These are phyloP conservation scores for Arthroderma sp. DNA, from an alignment of 2,329 filamentous ascomycete genomes.

Conservation along the genomic window DNA sequence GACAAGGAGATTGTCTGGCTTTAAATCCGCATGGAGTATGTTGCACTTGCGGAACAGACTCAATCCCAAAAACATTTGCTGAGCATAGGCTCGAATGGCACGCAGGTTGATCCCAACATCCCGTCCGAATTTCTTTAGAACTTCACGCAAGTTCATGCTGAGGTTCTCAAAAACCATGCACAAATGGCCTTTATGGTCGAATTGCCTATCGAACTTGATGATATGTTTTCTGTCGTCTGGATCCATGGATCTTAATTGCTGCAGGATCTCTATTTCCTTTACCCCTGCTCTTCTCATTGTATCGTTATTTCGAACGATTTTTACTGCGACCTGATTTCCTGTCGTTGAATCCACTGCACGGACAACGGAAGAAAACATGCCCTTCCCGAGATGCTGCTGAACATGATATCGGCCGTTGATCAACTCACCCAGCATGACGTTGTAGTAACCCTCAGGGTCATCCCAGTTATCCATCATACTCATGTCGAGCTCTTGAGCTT, in stretches of 20 bases:
- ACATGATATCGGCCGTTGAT: slow-evolving; percentile 83
- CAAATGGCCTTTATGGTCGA: slow-evolving; percentile 88
- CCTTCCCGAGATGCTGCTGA: slow-evolving; percentile 73
- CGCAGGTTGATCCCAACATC: slow-evolving; percentile 83
- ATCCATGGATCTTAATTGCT: slow-evolving; percentile 75
- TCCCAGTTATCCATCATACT: slow-evolving; percentile 86
- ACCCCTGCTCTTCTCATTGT: slow-evolving; percentile 79
- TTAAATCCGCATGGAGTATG: slow-evolving; percentile 89
- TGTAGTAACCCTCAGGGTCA: slow-evolving; percentile 92
- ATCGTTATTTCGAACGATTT: slow-evolving; percentile 95
- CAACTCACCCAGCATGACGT: slow-evolving; percentile 80
- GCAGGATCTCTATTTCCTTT: slow-evolving; percentile 86
- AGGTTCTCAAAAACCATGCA: slow-evolving; percentile 97
- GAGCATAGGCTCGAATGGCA: slow-evolving; percentile 77
- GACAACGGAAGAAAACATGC: slow-evolving; percentile 95
- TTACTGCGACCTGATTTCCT: slow-evolving; percentile 76
- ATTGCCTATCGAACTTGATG: slow-evolving; percentile 72
- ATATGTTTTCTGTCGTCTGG: slow-evolving; percentile 83
- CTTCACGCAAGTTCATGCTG: slow-evolving; percentile 79
- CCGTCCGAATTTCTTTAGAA: slow-evolving; percentile 89
- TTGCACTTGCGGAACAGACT: slow-evolving; percentile 81
- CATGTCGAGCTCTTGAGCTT: slow-evolving; percentile 48
- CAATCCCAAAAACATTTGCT: slow-evolving; percentile 85
- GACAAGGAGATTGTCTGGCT: slow-evolving; percentile 93
- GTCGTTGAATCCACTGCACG: slow-evolving; percentile 66